Base-by-base conservation (phyloP, 23 red algal genomes). In the Cyanidiococcus yangmingshanensis region DNA sequence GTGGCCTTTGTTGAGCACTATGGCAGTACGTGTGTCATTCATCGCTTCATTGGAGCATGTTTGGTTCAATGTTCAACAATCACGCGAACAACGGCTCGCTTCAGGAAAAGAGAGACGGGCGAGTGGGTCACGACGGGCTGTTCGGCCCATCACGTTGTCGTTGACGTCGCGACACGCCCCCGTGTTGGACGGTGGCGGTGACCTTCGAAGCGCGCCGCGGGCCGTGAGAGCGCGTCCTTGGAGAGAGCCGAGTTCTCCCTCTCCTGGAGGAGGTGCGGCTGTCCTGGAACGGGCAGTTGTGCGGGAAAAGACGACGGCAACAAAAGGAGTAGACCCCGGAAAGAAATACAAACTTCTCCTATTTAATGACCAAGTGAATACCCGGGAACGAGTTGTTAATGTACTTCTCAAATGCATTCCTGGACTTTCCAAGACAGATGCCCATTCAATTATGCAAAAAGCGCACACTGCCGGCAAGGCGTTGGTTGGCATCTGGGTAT, bases 401-500 rank as follows among this genome's bases (percentile, higher is more conserved):
- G 85, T 84, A 30, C 59, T 95, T 39, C 38, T 90, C 59, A 80
- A 82, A 77, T 82, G 88, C 37, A 83, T 89, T 35, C 91, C 91
- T 12, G 91, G 82, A 2, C 41, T 95, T 40, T 76, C 82, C 18
- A 77, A 68, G 2, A 68, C 80, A 18, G 71, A 84, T 29, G 91
- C 91, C 2, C 77, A 26, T 0, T 74, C 76, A 41, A 90, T 90
- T 59, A 87, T 95, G 84, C 45, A 89, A 21, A 87, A 78, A 67
- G 91, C 91, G 1, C 86, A 90, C 77, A 95, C 80, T 1, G 79
- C 78, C 25, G 91, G 91, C 24, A 84, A 63, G 74, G 86, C 91
- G 2, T 57, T 89, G 16, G 91, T 95, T 0, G 91, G 91, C 30
- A 59, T 95, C 41, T 95, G 86, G 86, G 80, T 89, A 16, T 89